These are phyloP conservation scores for Aspergillus sp. DNA, from an alignment of 2,329 filamentous ascomycete genomes.

Conservation along the genomic window DNA sequence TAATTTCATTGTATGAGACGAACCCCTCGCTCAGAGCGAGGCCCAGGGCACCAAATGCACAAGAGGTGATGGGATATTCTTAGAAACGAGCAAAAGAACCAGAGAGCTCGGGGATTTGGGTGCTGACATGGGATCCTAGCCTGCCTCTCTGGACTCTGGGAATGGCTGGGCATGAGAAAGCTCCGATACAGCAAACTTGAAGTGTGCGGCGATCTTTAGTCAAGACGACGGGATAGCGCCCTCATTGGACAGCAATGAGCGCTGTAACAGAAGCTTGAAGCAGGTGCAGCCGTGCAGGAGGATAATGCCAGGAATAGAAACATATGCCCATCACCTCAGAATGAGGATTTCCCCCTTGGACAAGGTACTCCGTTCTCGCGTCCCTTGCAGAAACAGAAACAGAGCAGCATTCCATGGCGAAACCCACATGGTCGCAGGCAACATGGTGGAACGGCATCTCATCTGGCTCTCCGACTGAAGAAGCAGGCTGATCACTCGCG, in stretches of 20 bases:
- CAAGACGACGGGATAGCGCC: neutral
- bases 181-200: neutral
- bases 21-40: neutral
- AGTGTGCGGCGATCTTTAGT: neutral
- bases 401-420: neutral
- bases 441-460: neutral
- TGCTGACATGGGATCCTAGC: neutral
- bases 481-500: neutral
- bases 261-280: neutral
- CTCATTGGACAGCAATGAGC: neutral
- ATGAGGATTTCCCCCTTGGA: neutral
- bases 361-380: neutral
- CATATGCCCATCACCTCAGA: neutral
- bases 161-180: neutral
- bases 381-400: slow-evolving; percentile 4
- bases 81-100: neutral
- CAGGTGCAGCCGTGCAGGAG: neutral
- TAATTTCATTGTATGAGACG: neutral
- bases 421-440: slow-evolving; percentile 7
- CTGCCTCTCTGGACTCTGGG: neutral
- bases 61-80: neutral
- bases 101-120: neutral
- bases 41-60: neutral
- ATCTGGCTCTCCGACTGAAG: neutral
- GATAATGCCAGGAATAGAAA: slow-evolving; percentile 5